Evolutionary conservation across 768 basidiomycete genomes (phyloP), one percentile per base, ranked within the genome.

Genomic region (Trametes sanguinea): DNA sequence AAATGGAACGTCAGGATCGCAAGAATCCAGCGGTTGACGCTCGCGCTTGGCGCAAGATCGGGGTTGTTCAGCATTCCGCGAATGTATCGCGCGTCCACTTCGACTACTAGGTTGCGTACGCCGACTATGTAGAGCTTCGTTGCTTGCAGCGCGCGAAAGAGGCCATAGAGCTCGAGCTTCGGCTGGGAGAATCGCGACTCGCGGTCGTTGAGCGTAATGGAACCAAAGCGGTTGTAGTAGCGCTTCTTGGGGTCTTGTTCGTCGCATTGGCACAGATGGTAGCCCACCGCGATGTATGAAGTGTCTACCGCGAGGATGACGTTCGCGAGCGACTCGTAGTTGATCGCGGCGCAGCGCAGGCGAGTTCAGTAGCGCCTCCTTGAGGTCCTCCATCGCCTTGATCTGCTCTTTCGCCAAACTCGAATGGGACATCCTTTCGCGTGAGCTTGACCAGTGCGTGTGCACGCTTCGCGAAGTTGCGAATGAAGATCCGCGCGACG

Each of bases 11-110:
- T 48, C 0, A 73, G 63, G 14, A 81, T 78, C 0, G 61, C 73
- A 0, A 71, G 70, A 30, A 80, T 76, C 80, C 80, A 81, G 7
- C 75, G 51, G 45, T 81, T 81, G 2, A 79, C 71, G 0, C 73
- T 62, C 2, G 75, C 71, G 40, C 71, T 77, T 0, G 78, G 78
- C 3, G 75, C 71, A 0, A 76, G 61, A 29, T 78, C 76, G 0
- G 76, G 77, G 35, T 77, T 75, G 45, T 46, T 46, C n/a, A 46
- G 45, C 45, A 46, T 46, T 37, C 74, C 74, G 0, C 78, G 48
- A 77, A 79, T 80, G 0, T 74, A 74, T 62, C 22, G 71, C 71
- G 45, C 45, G 45, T 46, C 45, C 4, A 37, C 35, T 37, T 37
- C 35, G 35, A 37, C 35, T 10, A 37, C 35, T 5, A 37, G 35